Evolutionary conservation across 2,329 filamentous ascomycete genomes (phyloP).

Genomic region (Hawksworthiomyces lignivorus): DNA sequence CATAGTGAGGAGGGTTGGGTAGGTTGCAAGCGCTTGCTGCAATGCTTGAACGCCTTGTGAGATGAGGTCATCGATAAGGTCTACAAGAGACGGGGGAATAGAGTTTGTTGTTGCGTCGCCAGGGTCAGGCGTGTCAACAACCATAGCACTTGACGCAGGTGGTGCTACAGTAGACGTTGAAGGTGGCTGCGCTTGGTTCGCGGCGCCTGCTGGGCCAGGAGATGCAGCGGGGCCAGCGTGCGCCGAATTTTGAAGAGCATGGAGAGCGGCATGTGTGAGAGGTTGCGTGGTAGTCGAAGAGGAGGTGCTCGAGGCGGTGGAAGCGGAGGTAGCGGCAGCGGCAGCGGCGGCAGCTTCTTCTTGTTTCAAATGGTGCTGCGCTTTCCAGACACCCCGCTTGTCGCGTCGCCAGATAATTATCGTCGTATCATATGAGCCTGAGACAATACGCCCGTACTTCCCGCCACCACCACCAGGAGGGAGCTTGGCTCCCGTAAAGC

Average conservation of each 20-base stretch:
- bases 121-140: background rate
- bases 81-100: slow-evolving; percentile 33
- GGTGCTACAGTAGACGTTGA: background rate
- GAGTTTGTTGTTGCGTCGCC: background rate
- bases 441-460: slow-evolving; percentile 88
- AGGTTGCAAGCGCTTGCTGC: slow-evolving; percentile 35
- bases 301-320: background rate
- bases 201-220: background rate
- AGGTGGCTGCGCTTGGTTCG: background rate
- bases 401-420: slow-evolving; percentile 93
- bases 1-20: slow-evolving; percentile 42
- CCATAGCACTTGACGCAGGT: background rate
- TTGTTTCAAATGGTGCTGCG: slow-evolving; percentile 66
- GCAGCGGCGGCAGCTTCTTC: slow-evolving; percentile 52
- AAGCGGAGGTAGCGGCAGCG: background rate
- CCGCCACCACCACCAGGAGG: slow-evolving; percentile 87
- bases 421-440: slow-evolving; percentile 90
- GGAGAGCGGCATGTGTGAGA: background rate
- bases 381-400: slow-evolving; percentile 75
- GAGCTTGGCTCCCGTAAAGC: slow-evolving; percentile 74
- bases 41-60: slow-evolving; percentile 41
- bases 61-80: slow-evolving; percentile 46
- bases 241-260: background rate
- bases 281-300: background rate
- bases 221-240: background rate